Evolutionary conservation across 2,329 filamentous ascomycete genomes (phyloP).

Genomic region (Trichophyton simii): DNA sequence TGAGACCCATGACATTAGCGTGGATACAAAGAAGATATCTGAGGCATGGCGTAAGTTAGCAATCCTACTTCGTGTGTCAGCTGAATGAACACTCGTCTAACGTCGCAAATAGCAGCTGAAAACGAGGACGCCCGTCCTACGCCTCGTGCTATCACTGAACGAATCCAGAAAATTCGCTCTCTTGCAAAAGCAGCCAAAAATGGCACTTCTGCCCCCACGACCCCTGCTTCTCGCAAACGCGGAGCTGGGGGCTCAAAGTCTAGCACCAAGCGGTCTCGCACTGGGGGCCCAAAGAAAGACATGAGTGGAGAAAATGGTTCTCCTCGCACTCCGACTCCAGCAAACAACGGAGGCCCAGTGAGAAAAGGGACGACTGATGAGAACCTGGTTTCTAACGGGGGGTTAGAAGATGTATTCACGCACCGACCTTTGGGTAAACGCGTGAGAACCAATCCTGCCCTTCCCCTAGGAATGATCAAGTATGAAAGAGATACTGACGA

Average conservation of each 20-base stretch:
- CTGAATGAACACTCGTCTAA: background rate
- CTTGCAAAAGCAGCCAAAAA: conserved; percentile 9
- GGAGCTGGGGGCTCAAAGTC: background rate
- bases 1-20: conserved; percentile 26
- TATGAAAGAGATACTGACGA: conserved; percentile 13
- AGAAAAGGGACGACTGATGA: conserved; percentile 10
- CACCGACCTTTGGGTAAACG: conserved; percentile 14
- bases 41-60: conserved; percentile 28
- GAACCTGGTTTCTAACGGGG: conserved; percentile 6
- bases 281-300: background rate
- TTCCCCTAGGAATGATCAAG: conserved; percentile 14
- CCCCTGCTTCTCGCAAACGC: conserved; percentile 10
- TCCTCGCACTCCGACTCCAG: background rate
- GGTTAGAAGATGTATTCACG: background rate
- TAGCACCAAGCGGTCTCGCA: conserved; percentile 2
- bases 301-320: background rate
- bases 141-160: conserved; percentile 30
- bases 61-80: background rate
- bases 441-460: conserved; percentile 13
- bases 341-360: conserved; percentile 2
- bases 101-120: conserved; percentile 10
- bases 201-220: conserved; percentile 6
- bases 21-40: conserved; percentile 25
- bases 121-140: conserved; percentile 21
- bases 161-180: conserved; percentile 25